A percentile compares a stretch with the other conserved stretches of the same genome.
Evolutionary conservation across 192 early-diverging fungal genomes (phyloP).

Genomic region (Coemansia sp.): DNA sequence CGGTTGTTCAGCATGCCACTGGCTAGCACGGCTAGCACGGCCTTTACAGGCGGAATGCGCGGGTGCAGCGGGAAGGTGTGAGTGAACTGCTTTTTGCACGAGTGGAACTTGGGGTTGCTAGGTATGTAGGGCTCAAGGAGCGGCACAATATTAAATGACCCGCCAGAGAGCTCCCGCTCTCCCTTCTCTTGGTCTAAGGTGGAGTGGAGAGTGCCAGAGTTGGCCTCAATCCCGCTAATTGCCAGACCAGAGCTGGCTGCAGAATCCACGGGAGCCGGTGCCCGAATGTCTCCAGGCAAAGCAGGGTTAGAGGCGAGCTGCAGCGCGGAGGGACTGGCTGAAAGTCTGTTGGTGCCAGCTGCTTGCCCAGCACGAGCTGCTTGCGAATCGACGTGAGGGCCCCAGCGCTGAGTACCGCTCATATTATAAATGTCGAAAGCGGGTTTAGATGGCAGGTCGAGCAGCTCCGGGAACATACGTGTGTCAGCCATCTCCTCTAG

Average conservation of each 20-base stretch:
- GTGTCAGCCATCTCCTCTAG: conserved; percentile 52
- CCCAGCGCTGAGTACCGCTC: background rate
- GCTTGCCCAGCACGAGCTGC: conserved; percentile 17
- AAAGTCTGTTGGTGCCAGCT: background rate
- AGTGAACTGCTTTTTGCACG: conserved; percentile 42
- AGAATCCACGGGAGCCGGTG: background rate
- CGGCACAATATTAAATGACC: conserved; percentile 41
- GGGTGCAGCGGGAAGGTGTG: conserved; percentile 43
- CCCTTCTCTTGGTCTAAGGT: background rate
- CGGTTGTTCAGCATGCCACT: conserved; percentile 52
- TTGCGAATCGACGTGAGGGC: conserved; percentile 12
- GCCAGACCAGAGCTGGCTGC: conserved; percentile 4
- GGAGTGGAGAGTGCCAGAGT: background rate
- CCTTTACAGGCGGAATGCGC: conserved; percentile 25
- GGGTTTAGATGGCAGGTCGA: conserved; percentile 24
- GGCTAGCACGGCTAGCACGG: conserved; percentile 36
- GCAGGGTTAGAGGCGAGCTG: background rate
- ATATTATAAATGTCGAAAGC: too few species aligned
- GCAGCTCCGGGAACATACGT: conserved; percentile 35
- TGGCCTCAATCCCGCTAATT: background rate
- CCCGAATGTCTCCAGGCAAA: background rate
- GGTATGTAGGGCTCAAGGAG: conserved; percentile 35
- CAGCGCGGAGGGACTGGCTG: conserved; percentile 10
- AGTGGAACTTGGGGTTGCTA: conserved; percentile 29
- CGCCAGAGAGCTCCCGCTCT: background rate